Evolutionary conservation across 352 stramenopile genomes (phyloP).

Genomic region (Phytophthora meadii): DNA sequence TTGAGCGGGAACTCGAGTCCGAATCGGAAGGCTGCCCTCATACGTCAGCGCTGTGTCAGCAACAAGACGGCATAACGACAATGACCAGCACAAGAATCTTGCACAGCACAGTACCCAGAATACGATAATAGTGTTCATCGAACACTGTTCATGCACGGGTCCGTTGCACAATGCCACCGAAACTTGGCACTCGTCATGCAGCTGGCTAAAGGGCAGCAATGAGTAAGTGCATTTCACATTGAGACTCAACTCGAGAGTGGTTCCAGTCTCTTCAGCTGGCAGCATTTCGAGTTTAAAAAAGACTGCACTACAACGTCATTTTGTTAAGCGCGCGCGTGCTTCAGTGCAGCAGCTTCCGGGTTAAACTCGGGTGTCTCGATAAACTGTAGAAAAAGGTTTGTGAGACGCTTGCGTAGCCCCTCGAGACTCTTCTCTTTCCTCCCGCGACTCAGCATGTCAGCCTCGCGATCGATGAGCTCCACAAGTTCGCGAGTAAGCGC

Average conservation of each 20-base stretch:
- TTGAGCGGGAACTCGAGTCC: neutral
- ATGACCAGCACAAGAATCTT: neutral
- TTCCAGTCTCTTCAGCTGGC: too few species aligned
- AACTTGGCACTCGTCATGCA: too few species aligned
- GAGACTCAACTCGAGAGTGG: too few species aligned
- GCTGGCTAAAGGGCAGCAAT: too few species aligned
- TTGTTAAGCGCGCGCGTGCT: slow-evolving; percentile 33
- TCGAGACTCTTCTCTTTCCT: slow-evolving; percentile 81
- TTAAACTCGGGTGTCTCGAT: slow-evolving; percentile 95
- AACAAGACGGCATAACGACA: slow-evolving; percentile 15
- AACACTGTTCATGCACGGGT: too few species aligned
- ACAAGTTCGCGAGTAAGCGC: slow-evolving; percentile 89
- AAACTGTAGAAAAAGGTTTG: slow-evolving; percentile 93
- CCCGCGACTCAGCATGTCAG: slow-evolving; percentile 92
- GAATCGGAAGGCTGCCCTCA: neutral
- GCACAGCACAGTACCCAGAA: neutral
- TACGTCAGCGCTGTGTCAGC: neutral
- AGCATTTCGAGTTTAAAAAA: too few species aligned
- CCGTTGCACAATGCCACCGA: too few species aligned
- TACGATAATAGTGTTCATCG: too few species aligned
- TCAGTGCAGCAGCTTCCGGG: slow-evolving; percentile 80
- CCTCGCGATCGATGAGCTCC: slow-evolving; percentile 93
- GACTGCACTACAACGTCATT: neutral
- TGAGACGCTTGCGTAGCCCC: slow-evolving; percentile 85
- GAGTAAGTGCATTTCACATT: too few species aligned